phyloP scores from a whole-genome alignment of 179 eudicot genomes.

The Carnegiea gigantea region DNA sequence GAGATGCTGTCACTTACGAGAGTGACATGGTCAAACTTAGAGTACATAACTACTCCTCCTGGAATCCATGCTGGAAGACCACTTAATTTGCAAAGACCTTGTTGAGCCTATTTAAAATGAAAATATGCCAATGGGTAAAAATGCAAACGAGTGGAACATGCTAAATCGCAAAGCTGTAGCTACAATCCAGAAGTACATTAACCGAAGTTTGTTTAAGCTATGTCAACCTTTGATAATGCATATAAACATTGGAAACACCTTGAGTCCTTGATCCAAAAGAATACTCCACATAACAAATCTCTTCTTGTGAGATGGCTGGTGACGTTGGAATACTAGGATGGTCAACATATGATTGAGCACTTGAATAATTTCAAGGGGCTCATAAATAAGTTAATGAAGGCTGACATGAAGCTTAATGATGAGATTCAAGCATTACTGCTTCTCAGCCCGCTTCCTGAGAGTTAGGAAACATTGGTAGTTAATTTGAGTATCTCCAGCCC shows the following conservation, averaged over 20 bases:
- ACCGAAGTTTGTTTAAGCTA: not conserved
- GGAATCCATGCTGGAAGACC: not conserved
- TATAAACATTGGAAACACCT: not conserved
- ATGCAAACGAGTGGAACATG: not conserved
- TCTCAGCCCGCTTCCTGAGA: not conserved
- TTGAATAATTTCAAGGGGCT: not conserved
- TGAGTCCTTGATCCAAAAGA: not conserved
- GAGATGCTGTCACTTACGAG: not conserved
- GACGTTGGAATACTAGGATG: not conserved
- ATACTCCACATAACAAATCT: not conserved
- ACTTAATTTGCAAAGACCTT: not conserved
- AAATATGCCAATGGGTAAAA: not conserved
- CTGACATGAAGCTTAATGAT: not conserved
- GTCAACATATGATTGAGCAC: not conserved
- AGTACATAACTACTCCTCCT: not conserved
- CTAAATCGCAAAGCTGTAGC: not conserved
- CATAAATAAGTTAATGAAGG: not conserved
- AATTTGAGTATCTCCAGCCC: not conserved
- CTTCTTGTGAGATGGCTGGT: not conserved
- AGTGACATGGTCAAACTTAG: not conserved
- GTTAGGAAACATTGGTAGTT: not conserved
- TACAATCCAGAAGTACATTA: not conserved
- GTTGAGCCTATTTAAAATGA: not conserved
- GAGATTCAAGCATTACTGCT: not conserved
- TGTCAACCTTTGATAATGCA: not conserved